Evolutionary conservation across 306 rosid species (phyloP), one percentile per base, ranked within the genome.

Genomic region (Castanospermum australe): DNA sequence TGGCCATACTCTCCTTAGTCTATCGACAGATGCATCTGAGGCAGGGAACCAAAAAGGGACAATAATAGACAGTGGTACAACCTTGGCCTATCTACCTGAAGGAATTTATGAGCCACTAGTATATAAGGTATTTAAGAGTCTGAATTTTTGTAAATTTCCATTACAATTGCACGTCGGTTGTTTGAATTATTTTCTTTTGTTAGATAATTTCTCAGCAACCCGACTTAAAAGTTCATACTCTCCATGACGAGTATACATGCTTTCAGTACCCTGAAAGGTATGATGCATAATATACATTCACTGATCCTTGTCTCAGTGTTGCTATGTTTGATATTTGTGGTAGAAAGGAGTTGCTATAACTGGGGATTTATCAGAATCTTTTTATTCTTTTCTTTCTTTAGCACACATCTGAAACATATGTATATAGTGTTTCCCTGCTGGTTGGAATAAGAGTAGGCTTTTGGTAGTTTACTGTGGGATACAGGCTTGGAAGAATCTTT

Each of bases 11-110:
- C 82, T 83, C 73, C 85, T 95, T 76, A 90, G 69, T 75, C 83
- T 95, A 38, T 78, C 98, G 24, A 60, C 80, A 18, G 93, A 88
- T 65, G 79, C 84, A 59, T 92, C 92, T 81, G 91, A 84, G 66
- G 85, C 80, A 11, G 90, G 91, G 38, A 92, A 91, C 83, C 87
- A 42, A 47, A 89, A 82, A 86, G 99, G 99, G 82, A 93, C 99
- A 30, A 90, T 95, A 76, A 95, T 95, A 68, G 99, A 95, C 85
- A 95, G 96, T 55, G 98, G 99, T 64, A 95, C 99, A 85, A 95
- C 99, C 67, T 93, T 95, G 92, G 99, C 99, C 78, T 93, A 95
- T 93, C 97, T 95, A 42, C 99, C 99, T 9, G 98, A 93, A 55
- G 79, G 76, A 79, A 84, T 95, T 69, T 95, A 95, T 75, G 86